A percentile compares a stretch with the other conserved stretches of the same genome.
phyloP scores from a whole-genome alignment of 148 eudicot species.

The Talinum fruticosum region DNA sequence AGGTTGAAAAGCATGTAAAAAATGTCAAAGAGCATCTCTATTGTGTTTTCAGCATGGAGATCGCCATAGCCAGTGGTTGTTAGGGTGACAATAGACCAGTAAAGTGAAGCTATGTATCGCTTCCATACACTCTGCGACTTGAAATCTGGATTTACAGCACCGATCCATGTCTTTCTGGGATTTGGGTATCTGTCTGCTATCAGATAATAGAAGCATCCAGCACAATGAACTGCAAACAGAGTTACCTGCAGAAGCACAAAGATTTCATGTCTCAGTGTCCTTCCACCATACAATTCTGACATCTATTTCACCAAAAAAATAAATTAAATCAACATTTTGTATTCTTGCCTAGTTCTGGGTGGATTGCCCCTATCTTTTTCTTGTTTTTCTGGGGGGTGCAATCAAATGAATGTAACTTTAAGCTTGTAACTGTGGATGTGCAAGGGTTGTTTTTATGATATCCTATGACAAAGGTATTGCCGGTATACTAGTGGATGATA shows the following conservation, averaged over 20 bases:
- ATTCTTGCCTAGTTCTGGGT: too few species aligned
- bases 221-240: conserved; percentile 79
- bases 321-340: too few species aligned
- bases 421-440: too few species aligned
- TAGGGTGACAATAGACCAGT: conserved; percentile 88
- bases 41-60: conserved; percentile 70
- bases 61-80: conserved; percentile 92
- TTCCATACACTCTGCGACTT: conserved; percentile 56
- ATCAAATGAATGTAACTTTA: neutral
- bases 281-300: neutral
- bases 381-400: neutral
- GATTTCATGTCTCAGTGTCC: neutral
- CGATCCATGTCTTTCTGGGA: conserved; percentile 72
- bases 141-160: conserved; percentile 64
- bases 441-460: too few species aligned
- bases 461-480: too few species aligned
- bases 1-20: conserved; percentile 85
- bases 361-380: too few species aligned
- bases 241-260: conserved; percentile 50
- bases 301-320: neutral
- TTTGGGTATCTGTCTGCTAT: conserved; percentile 72
- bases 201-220: conserved; percentile 81
- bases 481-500: too few species aligned
- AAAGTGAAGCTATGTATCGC: conserved; percentile 63
- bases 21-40: conserved; percentile 76